Percentiles rank a stretch among this genome's conserved stretches.
Conservation (phyloP, 305 asterid species). For the Solanum hybrid region DNA sequence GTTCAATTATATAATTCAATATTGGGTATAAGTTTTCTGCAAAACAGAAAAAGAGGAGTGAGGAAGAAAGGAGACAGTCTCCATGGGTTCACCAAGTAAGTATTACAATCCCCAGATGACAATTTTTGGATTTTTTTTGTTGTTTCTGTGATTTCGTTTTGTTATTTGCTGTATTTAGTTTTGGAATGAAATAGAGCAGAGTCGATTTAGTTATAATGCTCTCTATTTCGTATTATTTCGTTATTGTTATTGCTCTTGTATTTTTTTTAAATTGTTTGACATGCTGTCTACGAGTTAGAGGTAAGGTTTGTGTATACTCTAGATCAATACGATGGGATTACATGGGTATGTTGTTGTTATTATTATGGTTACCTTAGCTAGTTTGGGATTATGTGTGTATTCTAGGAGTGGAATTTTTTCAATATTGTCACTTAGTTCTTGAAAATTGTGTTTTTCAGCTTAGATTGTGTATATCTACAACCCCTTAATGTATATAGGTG, state of each 20-base stretch:
- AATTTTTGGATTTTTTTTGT: neutral
- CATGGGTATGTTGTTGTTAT: neutral
- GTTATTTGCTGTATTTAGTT: neutral
- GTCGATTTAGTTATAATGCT: neutral
- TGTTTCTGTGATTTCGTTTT: neutral
- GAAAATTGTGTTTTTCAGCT: neutral
- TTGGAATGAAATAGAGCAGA: neutral
- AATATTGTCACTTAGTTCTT: neutral
- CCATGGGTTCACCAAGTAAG: slow-evolving; percentile 5
- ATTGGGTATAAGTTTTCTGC: neutral
- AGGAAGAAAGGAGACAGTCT: neutral
- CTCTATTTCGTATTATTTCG: neutral
- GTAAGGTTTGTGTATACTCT: neutral
- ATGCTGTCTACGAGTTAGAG: neutral
- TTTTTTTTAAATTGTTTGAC: neutral
- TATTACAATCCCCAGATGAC: neutral
- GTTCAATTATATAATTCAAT: neutral
- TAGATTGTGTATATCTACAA: neutral
- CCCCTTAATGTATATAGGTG: neutral
- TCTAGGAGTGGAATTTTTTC: neutral
- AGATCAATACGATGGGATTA: neutral
- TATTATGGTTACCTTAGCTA: neutral
- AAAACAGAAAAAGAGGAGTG: neutral
- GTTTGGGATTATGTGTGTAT: neutral
- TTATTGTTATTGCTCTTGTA: neutral